phyloP scores from a whole-genome alignment of 1,284 basidiomycete species.

The Peniophora sp. region DNA sequence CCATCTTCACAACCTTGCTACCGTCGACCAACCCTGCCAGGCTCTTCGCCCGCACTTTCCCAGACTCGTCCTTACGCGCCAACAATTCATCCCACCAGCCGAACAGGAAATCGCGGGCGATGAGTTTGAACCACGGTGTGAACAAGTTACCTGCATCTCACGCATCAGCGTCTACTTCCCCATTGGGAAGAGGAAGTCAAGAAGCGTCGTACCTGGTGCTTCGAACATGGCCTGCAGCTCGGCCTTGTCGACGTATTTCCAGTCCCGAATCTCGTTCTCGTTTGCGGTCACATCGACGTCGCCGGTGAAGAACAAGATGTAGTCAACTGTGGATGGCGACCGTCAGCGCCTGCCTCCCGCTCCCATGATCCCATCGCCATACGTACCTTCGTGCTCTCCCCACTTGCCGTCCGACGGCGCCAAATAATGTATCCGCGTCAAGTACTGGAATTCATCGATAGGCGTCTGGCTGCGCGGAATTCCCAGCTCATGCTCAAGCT shows the following conservation, averaged over 20 bases:
- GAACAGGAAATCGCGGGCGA: slow-evolving; percentile 93
- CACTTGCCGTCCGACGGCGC: slow-evolving; percentile 90
- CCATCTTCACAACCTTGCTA: slow-evolving; percentile 72
- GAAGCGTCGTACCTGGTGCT: slow-evolving; percentile 52
- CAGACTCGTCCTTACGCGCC: slow-evolving; percentile 48
- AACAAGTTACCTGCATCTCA: slow-evolving; percentile 69
- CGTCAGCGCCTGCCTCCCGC: not conserved
- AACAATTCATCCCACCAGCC: slow-evolving; percentile 97
- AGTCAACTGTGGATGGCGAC: slow-evolving; percentile 72
- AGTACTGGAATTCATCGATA: slow-evolving; percentile 86
- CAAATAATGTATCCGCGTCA: slow-evolving; percentile 96
- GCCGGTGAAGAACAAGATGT: slow-evolving; percentile 92
- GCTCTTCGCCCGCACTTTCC: slow-evolving; percentile 60
- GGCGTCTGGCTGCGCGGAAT: slow-evolving; percentile 78
- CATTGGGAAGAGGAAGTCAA: not conserved
- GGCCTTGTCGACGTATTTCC: slow-evolving; percentile 85
- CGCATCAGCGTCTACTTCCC: slow-evolving; percentile 5
- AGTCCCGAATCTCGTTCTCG: slow-evolving; percentile 86
- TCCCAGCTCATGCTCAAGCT: slow-evolving; percentile 95
- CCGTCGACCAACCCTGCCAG: slow-evolving; percentile 66
- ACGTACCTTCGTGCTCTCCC: slow-evolving; percentile 97
- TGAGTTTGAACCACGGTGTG: slow-evolving; percentile 99
- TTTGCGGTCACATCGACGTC: slow-evolving; percentile 85
- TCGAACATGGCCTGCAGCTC: slow-evolving; percentile 92
- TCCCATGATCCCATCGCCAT: not conserved